A percentile compares a stretch with the other conserved stretches of the same genome.
phyloP scores from a whole-genome alignment of 2,329 filamentous ascomycete genomes.

The Aspergillus fumigatus region DNA sequence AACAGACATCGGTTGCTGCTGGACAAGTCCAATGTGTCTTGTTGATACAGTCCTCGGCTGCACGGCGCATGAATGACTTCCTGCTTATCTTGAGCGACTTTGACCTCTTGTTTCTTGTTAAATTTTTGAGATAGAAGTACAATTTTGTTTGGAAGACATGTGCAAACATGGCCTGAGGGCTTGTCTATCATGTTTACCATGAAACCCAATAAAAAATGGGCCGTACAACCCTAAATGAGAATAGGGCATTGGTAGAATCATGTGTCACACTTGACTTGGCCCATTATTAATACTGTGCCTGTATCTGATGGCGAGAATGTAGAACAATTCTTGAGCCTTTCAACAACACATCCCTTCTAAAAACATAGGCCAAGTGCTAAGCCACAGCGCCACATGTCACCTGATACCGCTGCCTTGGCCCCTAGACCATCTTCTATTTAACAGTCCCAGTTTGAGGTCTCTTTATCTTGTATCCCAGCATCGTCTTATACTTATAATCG shows the following conservation, averaged over 20 bases:
- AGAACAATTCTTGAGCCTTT: not conserved
- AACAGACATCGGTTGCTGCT: not conserved
- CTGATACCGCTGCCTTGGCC: conserved; percentile 24
- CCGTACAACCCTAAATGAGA: not conserved
- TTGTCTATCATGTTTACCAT: not conserved
- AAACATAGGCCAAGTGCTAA: conserved; percentile 23
- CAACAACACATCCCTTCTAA: not conserved
- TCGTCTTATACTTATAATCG: not conserved
- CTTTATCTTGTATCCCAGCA: not conserved
- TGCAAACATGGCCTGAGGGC: not conserved
- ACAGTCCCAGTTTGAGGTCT: not conserved
- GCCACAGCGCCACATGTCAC: conserved; percentile 33
- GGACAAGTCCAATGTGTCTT: not conserved
- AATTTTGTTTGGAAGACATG: not conserved
- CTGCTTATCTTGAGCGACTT: not conserved
- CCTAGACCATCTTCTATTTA: conserved; percentile 6
- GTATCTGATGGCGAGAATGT: not conserved
- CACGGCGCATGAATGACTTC: not conserved
- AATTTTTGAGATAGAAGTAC: not conserved
- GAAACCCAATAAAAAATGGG: not conserved
- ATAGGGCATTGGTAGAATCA: not conserved
- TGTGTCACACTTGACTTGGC: not conserved
- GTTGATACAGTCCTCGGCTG: not conserved
- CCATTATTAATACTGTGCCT: not conserved
- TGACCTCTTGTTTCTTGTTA: not conserved